phyloP scores from a whole-genome alignment of 2,329 filamentous ascomycete species.

The Volutella citrinella region DNA sequence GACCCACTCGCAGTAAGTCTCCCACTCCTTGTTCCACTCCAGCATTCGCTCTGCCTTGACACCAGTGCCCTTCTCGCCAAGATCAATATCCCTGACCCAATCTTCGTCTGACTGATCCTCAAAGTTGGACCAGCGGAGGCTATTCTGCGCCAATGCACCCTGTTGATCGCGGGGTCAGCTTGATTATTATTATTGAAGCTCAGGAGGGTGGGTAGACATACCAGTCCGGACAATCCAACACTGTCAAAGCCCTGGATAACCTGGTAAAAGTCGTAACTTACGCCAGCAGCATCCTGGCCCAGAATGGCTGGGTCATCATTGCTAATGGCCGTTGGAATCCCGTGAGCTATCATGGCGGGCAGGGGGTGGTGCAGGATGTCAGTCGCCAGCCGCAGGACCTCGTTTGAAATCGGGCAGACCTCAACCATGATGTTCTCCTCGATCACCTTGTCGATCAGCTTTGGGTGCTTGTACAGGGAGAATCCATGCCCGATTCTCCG shows the following conservation, averaged over 20 bases:
- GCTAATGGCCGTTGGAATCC: slow-evolving; percentile 52
- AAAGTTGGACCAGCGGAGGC: slow-evolving; percentile 5
- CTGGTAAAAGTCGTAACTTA: slow-evolving; percentile 69
- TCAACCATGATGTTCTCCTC: slow-evolving; percentile 65
- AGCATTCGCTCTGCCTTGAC: slow-evolving; percentile 4
- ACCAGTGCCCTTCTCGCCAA: neutral
- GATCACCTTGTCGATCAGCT: slow-evolving; percentile 65
- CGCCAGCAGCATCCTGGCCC: slow-evolving; percentile 40
- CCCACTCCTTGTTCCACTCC: slow-evolving; percentile 2
- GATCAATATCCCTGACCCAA: slow-evolving; percentile 3
- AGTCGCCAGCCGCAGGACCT: slow-evolving; percentile 58
- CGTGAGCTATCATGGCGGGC: slow-evolving; percentile 61
- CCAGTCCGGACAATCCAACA: too few relatives aligned
- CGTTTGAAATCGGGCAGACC: slow-evolving; percentile 64
- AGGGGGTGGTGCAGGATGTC: slow-evolving; percentile 62
- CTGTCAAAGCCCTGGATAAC: slow-evolving; percentile 65
- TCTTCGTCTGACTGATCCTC: slow-evolving; percentile 3
- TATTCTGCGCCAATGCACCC: slow-evolving; percentile 3
- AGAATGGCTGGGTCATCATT: slow-evolving; percentile 7
- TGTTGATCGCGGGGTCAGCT: too few relatives aligned
- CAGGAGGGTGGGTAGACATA: too few relatives aligned
- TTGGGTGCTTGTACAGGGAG: slow-evolving; percentile 64
- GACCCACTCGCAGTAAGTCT: slow-evolving; percentile 1
- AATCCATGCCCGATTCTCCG: slow-evolving; percentile 66
- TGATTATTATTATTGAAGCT: too few relatives aligned